phyloP scores from a whole-genome alignment of 768 basidiomycete genomes.

The Tremella mesenterica region DNA sequence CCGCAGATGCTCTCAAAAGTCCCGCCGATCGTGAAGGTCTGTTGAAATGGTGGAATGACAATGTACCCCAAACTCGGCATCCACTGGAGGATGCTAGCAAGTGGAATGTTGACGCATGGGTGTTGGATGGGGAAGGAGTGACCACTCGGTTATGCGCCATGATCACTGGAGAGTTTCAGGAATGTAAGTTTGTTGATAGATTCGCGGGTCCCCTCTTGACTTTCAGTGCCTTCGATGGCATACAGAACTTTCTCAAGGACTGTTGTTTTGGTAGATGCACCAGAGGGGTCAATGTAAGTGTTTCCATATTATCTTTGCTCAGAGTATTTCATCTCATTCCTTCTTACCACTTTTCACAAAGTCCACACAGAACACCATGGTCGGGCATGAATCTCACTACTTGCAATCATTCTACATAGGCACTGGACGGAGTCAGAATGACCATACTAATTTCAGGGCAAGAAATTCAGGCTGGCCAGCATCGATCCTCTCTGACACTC shows the following conservation, averaged over 20 bases:
- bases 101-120: conserved; percentile 78
- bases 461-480: conserved; percentile 80
- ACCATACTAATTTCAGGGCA: conserved; percentile 51
- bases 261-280: conserved; percentile 73
- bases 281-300: conserved; percentile 72
- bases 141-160: conserved; percentile 55
- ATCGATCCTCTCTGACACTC: conserved; percentile 77
- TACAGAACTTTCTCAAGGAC: conserved; percentile 87
- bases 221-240: conserved; percentile 60
- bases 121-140: conserved; percentile 48
- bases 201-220: neutral
- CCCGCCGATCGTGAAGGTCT: conserved; percentile 55
- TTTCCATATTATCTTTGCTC: no score
- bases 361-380: no score
- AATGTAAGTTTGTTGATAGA: conserved; percentile 54
- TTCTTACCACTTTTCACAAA: no score
- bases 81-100: conserved; percentile 70
- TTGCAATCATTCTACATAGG: no score
- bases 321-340: no score
- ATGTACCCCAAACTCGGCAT: conserved; percentile 70
- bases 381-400: no score
- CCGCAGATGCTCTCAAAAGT: conserved; percentile 57
- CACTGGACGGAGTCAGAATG: neutral
- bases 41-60: conserved; percentile 52
- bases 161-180: conserved; percentile 82